These are phyloP conservation scores for Rubus parviflorus DNA, from an alignment of 306 rosid species.

Conservation along the genomic window DNA sequence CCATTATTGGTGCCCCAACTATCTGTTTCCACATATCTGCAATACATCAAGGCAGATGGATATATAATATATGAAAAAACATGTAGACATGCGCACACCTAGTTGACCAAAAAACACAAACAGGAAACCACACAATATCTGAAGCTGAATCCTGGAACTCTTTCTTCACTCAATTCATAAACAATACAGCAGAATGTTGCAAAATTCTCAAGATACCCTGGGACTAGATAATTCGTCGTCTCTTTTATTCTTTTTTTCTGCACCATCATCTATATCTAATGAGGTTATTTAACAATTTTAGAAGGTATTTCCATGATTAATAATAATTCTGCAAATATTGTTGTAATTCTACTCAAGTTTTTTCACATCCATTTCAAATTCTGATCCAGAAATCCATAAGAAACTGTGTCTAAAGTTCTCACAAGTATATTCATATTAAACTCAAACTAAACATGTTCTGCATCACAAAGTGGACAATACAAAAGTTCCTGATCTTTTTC, in stretches of 20 bases:
- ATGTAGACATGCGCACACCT: neutral
- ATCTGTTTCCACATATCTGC: constrained; percentile 94
- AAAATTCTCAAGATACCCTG: neutral
- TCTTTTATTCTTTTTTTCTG: neutral
- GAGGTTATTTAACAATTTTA: neutral
- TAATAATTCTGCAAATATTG: neutral
- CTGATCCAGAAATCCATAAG: neutral
- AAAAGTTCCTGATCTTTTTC: neutral
- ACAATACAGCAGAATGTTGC: neutral
- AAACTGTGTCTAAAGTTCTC: no score
- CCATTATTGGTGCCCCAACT: constrained; percentile 77
- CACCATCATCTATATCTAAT: neutral
- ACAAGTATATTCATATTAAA: neutral
- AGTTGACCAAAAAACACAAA: neutral
- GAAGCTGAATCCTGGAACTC: neutral
- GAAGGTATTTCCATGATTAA: neutral
- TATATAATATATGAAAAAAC: neutral
- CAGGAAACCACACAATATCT: neutral
- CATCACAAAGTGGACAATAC: neutral
- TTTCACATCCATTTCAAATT: neutral
- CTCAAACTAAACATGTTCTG: neutral
- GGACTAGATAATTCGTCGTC: neutral
- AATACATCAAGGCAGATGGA: constrained; percentile 12
- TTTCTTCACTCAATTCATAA: neutral
- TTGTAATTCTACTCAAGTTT: neutral